Evolutionary conservation across 345 rosid genomes (phyloP).

Genomic region (Arabidopsis arenosa): DNA sequence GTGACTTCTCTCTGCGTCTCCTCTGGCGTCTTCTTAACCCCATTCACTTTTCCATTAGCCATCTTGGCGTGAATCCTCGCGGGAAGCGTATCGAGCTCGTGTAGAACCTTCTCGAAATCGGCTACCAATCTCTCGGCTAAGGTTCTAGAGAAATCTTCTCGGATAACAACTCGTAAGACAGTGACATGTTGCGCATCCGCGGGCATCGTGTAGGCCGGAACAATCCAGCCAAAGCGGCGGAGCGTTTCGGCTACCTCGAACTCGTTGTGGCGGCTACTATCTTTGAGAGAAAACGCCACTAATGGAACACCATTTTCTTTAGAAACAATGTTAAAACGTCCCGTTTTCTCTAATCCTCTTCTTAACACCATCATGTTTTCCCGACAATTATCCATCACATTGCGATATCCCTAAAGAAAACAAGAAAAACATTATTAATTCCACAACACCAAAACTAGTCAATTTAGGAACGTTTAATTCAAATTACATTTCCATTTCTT

Average conservation of each 20-base stretch:
- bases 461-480: too few species aligned
- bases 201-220: slow-evolving; percentile 89
- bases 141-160: slow-evolving; percentile 80
- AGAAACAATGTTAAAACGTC: slow-evolving; percentile 68
- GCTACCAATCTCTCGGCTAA: slow-evolving; percentile 63
- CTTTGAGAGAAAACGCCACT: slow-evolving; percentile 77
- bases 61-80: slow-evolving; percentile 51
- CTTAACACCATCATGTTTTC: slow-evolving; percentile 65
- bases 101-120: slow-evolving; percentile 75
- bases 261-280: slow-evolving; percentile 61
- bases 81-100: slow-evolving; percentile 74
- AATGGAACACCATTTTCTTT: slow-evolving; percentile 76
- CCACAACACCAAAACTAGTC: too few species aligned
- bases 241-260: slow-evolving; percentile 51
- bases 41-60: slow-evolving; percentile 33
- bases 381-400: slow-evolving; percentile 70
- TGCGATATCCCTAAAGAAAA: slow-evolving; percentile 43
- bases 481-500: too few species aligned
- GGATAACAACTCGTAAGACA: slow-evolving; percentile 71
- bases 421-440: not conserved
- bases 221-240: slow-evolving; percentile 76
- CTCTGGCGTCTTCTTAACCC: slow-evolving; percentile 61
- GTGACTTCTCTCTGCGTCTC: slow-evolving; percentile 76
- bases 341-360: slow-evolving; percentile 69
- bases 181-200: slow-evolving; percentile 77